These are phyloP conservation scores for Podila minutissima DNA, from an alignment of 192 early-diverging fungal genomes.

Conservation along the genomic window DNA sequence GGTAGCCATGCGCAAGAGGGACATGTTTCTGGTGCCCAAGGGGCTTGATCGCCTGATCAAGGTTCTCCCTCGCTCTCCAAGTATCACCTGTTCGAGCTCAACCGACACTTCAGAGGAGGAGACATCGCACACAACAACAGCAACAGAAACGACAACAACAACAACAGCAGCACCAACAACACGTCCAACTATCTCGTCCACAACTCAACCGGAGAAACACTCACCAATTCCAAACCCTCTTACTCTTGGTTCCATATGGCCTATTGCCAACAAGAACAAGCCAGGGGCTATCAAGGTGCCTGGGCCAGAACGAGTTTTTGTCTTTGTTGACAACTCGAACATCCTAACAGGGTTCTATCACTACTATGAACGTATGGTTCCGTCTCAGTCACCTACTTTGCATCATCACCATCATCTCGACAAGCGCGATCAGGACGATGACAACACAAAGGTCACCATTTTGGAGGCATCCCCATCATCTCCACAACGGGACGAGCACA, in stretches of 20 bases:
- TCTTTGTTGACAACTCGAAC: slow-evolving; percentile 62
- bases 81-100: not conserved
- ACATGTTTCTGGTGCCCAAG: slow-evolving; percentile 7
- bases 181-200: no score
- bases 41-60: not conserved
- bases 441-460: not conserved
- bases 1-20: slow-evolving; percentile 24
- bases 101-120: no score
- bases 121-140: no score
- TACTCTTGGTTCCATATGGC: no score
- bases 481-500: not conserved
- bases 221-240: no score
- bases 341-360: slow-evolving; percentile 54
- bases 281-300: no score
- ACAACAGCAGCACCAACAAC: no score
- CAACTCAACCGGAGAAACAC: no score
- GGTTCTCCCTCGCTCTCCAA: not conserved
- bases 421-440: not conserved
- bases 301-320: slow-evolving; percentile 22
- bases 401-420: not conserved
- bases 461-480: not conserved
- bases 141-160: no score
- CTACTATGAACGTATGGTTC: slow-evolving; percentile 1
- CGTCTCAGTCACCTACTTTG: not conserved
- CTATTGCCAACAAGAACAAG: no score